phyloP scores from a whole-genome alignment of 805 yeast genomes.

The Monosporozyma unispora region DNA sequence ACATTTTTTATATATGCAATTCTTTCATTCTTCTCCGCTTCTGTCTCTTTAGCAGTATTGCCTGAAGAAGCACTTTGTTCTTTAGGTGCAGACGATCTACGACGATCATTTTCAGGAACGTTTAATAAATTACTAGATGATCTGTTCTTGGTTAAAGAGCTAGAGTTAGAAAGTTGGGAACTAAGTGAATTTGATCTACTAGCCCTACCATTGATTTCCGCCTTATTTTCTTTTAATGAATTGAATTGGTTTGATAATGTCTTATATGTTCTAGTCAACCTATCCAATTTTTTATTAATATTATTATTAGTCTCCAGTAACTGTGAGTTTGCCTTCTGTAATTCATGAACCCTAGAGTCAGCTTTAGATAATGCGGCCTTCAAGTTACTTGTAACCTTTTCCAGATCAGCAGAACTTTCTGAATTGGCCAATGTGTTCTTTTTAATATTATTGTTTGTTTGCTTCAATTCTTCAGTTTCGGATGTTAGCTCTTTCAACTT shows the following conservation, averaged over 20 bases:
- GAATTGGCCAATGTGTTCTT: slow-evolving; percentile 19
- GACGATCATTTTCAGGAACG: slow-evolving; percentile 9
- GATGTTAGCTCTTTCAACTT: slow-evolving; percentile 29
- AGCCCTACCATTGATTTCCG: slow-evolving; percentile 20
- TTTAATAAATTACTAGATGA: slow-evolving; percentile 7
- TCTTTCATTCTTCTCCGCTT: slow-evolving; percentile 34
- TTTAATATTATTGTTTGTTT: slow-evolving; percentile 25
- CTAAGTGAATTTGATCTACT: slow-evolving; percentile 33
- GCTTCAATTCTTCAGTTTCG: slow-evolving; percentile 27
- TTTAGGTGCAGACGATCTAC: slow-evolving; percentile 7
- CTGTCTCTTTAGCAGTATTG: slow-evolving; percentile 1
- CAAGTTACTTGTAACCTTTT: slow-evolving; percentile 32
- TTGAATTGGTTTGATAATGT: slow-evolving; percentile 50
- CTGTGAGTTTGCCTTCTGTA: slow-evolving; percentile 44
- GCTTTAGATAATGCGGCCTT: slow-evolving; percentile 45
- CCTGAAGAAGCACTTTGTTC: slow-evolving; percentile 6
- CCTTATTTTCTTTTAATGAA: slow-evolving; percentile 32
- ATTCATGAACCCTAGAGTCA: slow-evolving; percentile 44
- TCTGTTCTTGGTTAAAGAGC: neutral
- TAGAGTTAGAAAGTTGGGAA: slow-evolving; percentile 14
- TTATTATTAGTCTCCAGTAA: slow-evolving; percentile 59
- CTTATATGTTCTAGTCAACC: slow-evolving; percentile 63
- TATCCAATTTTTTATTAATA: slow-evolving; percentile 53
- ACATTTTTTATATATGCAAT: slow-evolving; percentile 83
- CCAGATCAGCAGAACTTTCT: slow-evolving; percentile 28